Evolutionary conservation across 2,329 filamentous ascomycete genomes (phyloP).

Genomic region (Stromatinia cepivora): DNA sequence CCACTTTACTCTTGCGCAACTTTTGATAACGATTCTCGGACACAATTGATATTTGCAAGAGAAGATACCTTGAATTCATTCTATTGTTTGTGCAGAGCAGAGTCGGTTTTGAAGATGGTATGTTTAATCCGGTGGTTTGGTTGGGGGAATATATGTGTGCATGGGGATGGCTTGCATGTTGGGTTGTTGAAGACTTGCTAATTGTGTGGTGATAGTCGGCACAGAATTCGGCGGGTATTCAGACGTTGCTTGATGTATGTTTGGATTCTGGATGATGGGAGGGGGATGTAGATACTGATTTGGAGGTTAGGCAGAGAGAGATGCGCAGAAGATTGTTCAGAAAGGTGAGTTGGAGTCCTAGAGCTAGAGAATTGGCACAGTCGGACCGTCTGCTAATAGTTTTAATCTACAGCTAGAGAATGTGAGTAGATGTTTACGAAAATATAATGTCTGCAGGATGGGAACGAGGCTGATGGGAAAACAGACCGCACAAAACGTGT

Average conservation of each 20-base stretch:
- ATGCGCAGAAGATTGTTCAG: conserved; percentile 98
- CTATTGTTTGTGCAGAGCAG: conserved; percentile 14
- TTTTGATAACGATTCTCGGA: conserved; percentile 21
- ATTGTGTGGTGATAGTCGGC: conserved; percentile 66
- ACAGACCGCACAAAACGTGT: conserved; percentile 92
- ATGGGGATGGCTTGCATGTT: conserved; percentile 18
- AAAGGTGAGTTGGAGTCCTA: conserved; percentile 63
- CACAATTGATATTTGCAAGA: conserved; percentile 24
- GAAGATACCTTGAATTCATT: conserved; percentile 1
- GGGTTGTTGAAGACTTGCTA: conserved; percentile 24
- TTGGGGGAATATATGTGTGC: conserved; percentile 4
- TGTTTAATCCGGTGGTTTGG: conserved; percentile 14
- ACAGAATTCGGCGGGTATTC: conserved; percentile 97
- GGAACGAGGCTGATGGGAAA: conserved; percentile 24
- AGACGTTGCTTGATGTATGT: conserved; percentile 95
- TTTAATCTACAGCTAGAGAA: conserved; percentile 68
- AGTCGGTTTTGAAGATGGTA: conserved; percentile 35
- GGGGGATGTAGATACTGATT: conserved; percentile 11
- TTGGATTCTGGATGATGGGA: not conserved
- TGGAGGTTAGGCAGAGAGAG: conserved; percentile 77
- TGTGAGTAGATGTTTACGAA: conserved; percentile 56
- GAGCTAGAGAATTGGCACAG: not conserved
- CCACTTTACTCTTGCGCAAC: conserved; percentile 17
- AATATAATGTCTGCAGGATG: conserved; percentile 1
- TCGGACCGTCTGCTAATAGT: conserved; percentile 37